Base-by-base conservation (phyloP, 495 filamentous ascomycete species). In the Delitschia confertaspora region DNA sequence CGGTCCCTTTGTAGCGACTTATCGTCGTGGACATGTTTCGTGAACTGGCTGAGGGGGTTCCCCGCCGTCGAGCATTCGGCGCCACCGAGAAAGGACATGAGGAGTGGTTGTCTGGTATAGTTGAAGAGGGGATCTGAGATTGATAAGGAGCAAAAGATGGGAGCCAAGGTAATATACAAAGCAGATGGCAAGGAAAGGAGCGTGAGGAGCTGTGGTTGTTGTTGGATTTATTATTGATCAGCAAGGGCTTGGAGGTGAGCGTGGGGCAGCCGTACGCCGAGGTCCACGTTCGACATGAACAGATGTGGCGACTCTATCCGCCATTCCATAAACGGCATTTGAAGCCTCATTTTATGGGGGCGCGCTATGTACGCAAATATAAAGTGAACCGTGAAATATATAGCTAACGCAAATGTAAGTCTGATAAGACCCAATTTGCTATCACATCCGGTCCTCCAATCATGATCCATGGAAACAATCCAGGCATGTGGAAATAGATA, bases 61-160 rank as follows among this genome's bases (percentile, higher is more conserved):
- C 80, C 86, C 40, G 84, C 88, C 30, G 91, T 95, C 34, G 91
- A 96, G 72, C 91, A 98, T 66, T 96, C 91, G 52, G 88, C 84
- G 53, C 89, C 89, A 65, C 84, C 85, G 50, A 95, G 73, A 61
- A 98, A 95, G 17, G 88, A 93, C 91, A 95, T 95, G 50, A 20
- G 7, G 24, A 13, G 26, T 29, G 7, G 26, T 29, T 29, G 26
- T 7, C 13, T 7, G 26, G 26, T 29, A 7, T 7, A 7, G 26
- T 7, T 29, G n/a, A 29, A 29, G 7, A 29, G 26, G n/a, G n/a
- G n/a, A 13, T 13, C 26, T 13, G 26, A 29, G 7, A 29, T 13
- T 40, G 38, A 17, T 20, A 29, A 22, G 29, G 13, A 2, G 33
- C 29, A 36, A 17, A 18, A 35, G 33, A 37, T 7, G 26, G n/a